Evolutionary conservation across 2,329 filamentous ascomycete species (phyloP), one percentile per base, ranked within the genome.

Genomic region (Sphaerostilbella broomeana): DNA sequence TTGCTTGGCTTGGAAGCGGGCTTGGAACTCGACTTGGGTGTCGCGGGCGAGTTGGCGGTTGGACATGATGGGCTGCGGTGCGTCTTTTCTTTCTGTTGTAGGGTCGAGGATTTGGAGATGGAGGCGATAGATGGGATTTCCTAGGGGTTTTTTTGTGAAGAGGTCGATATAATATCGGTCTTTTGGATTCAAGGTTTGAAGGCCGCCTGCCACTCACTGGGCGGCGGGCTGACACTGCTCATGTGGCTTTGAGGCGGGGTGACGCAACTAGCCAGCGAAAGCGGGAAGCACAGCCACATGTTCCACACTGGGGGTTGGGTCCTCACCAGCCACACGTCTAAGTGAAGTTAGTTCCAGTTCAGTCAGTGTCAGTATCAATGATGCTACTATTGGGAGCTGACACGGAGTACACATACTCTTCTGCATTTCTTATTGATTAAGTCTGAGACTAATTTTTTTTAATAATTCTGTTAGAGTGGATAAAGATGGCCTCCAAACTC

Each of bases 11-110:
- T 77, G 73, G 61, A 79, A 77, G 58, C 75, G 72, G 45, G 75
- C 75, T 56, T 79, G 73, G 57, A 79, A 77, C 60, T 79, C 75
- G 60, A 74, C 69, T 55, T 79, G 73, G 70, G 73, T 78, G 59
- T 78, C 75, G 59, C 73, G 69, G 48, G 72, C 68, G 42, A 69
- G 64, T 56, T 78, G 74, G 57, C 73, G 69, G 59, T 75, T 76
- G 45, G 72, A 72, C 75, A 79, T 79, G 42, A 15, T 37, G n/a
- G n/a, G n/a, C n/a, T n/a, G n/a, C n/a, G n/a, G n/a, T n/a, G n/a
- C n/a, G n/a, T n/a, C n/a, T n/a, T n/a, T n/a, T n/a, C n/a, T n/a
- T n/a, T n/a, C n/a, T n/a, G n/a, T n/a, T n/a, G n/a, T n/a, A n/a
- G n/a, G n/a, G n/a, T n/a, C n/a, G n/a, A n/a, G n/a, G n/a, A n/a